These are phyloP conservation scores for Rhodotorula sp. DNA, from an alignment of 1,284 basidiomycete species.

Conservation along the genomic window DNA sequence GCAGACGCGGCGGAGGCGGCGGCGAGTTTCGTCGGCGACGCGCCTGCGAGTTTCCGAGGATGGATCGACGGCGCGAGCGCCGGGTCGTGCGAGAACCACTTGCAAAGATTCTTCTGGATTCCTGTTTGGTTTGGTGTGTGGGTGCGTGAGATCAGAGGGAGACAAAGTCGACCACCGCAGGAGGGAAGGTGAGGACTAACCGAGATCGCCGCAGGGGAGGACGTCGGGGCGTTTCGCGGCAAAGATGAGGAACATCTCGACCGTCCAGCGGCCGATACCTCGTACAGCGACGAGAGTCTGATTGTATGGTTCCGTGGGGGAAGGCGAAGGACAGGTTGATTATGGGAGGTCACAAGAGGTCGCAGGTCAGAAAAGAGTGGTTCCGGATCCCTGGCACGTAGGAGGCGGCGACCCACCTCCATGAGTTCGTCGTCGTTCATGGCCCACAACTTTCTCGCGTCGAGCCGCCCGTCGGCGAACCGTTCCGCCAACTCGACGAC, in stretches of 20 bases:
- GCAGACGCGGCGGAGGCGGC: neutral
- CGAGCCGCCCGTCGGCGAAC: conserved; percentile 74
- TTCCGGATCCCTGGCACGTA: neutral
- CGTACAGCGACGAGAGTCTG: conserved; percentile 71
- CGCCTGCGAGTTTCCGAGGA: conserved; percentile 23
- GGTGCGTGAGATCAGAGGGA: too few relatives aligned
- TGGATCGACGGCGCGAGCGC: conserved; percentile 35
- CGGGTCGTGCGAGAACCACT: conserved; percentile 40
- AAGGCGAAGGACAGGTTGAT: too few relatives aligned
- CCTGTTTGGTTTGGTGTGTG: neutral
- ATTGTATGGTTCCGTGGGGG: too few relatives aligned
- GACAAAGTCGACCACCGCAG: too few relatives aligned
- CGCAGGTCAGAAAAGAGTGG: neutral
- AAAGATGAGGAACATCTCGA: conserved; percentile 69
- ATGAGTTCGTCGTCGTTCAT: conserved; percentile 71
- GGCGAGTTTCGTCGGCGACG: conserved; percentile 13
- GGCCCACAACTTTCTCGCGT: conserved; percentile 65
- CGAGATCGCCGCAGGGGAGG: conserved; percentile 67
- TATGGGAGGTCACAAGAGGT: neutral
- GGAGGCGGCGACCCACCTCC: conserved; percentile 26
- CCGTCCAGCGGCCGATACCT: conserved; percentile 64
- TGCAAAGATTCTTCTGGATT: conserved; percentile 39
- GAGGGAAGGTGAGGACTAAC: conserved; percentile 58
- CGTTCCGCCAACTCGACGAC: conserved; percentile 71
- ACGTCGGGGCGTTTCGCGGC: conserved; percentile 78